A percentile compares a stretch with the other conserved stretches of the same genome.
These are phyloP conservation scores for Hirsutella minnesotensis DNA, from an alignment of 2,329 filamentous ascomycete species.

Conservation along the genomic window DNA sequence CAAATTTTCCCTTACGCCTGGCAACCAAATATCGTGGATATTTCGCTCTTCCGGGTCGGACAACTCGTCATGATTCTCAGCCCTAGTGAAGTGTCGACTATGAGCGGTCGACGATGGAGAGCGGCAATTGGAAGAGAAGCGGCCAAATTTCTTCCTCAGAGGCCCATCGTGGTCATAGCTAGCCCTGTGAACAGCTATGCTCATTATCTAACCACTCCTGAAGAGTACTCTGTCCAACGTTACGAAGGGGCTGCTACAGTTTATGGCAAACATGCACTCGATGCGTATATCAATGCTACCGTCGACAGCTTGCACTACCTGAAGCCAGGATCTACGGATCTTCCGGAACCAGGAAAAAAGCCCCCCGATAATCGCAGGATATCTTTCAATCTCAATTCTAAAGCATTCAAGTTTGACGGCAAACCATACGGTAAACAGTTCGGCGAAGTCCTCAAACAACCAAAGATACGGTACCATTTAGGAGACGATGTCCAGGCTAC, in stretches of 20 bases:
- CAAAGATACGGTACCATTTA: constrained; percentile 38
- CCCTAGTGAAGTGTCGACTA: constrained; percentile 82
- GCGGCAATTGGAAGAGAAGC: constrained; percentile 47
- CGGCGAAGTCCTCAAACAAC: constrained; percentile 51
- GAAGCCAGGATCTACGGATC: constrained; percentile 22
- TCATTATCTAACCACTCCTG: constrained; percentile 66
- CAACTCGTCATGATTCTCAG: constrained; percentile 75
- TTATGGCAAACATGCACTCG: constrained; percentile 69
- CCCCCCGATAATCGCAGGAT: constrained; percentile 62
- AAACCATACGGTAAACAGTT: constrained; percentile 54
- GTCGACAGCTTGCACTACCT: constrained; percentile 41
- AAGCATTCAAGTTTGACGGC: constrained; percentile 68
- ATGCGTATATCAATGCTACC: constrained; percentile 80
- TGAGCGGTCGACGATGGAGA: constrained; percentile 83
- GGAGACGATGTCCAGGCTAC: constrained; percentile 53
- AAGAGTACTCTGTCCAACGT: constrained; percentile 74
- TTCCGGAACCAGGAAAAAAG: constrained; percentile 31
- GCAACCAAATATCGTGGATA: constrained; percentile 83
- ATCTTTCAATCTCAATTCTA: constrained; percentile 68
- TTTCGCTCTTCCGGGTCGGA: constrained; percentile 75
- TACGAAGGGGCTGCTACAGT: constrained; percentile 94
- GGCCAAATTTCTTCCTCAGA: constrained; percentile 31
- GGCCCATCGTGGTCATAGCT: constrained; percentile 67
- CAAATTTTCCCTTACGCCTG: constrained; percentile 66
- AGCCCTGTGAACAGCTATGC: constrained; percentile 86